Evolutionary conservation across 257 asterid species (phyloP).

Genomic region (Lithospermum erythrorhizon): DNA sequence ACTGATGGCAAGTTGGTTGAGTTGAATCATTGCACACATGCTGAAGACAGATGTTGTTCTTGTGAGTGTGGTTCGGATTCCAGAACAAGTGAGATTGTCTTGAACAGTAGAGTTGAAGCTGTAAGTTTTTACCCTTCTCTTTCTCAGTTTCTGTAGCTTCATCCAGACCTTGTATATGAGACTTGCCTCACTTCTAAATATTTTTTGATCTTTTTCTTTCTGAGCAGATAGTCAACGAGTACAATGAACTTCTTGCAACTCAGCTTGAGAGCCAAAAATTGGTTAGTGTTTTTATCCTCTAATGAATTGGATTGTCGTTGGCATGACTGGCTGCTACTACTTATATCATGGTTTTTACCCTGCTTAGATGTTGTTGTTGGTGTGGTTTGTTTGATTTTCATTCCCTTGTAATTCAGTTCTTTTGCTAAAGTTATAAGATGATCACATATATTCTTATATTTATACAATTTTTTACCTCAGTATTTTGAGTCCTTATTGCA

Average conservation of each 20-base stretch:
- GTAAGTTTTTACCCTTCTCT: slow-evolving; percentile 26
- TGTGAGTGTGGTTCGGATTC: slow-evolving; percentile 27
- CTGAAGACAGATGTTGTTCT: slow-evolving; percentile 34
- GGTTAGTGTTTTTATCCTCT: slow-evolving; percentile 35
- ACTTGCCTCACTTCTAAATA: slow-evolving; percentile 4
- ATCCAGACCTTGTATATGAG: slow-evolving; percentile 3
- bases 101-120: slow-evolving; percentile 66
- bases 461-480: slow-evolving; percentile 32
- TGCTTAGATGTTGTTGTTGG: too few species aligned
- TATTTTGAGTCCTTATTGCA: slow-evolving; percentile 71
- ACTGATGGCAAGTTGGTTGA: slow-evolving; percentile 93
- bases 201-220: slow-evolving; percentile 10
- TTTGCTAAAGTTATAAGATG: slow-evolving; percentile 6
- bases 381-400: not conserved
- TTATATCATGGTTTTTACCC: not conserved
- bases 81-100: slow-evolving; percentile 38
- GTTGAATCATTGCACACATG: slow-evolving; percentile 51
- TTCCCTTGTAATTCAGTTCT: not conserved
- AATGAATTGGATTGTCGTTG: not conserved
- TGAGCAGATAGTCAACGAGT: slow-evolving; percentile 82
- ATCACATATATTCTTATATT: slow-evolving; percentile 15
- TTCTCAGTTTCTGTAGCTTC: slow-evolving; percentile 2
- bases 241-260: slow-evolving; percentile 74
- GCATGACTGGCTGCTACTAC: not conserved
- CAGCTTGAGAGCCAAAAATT: slow-evolving; percentile 88